Evolutionary conservation across 176 grass and related monocot genomes (phyloP).

Genomic region (Carex parvula): DNA sequence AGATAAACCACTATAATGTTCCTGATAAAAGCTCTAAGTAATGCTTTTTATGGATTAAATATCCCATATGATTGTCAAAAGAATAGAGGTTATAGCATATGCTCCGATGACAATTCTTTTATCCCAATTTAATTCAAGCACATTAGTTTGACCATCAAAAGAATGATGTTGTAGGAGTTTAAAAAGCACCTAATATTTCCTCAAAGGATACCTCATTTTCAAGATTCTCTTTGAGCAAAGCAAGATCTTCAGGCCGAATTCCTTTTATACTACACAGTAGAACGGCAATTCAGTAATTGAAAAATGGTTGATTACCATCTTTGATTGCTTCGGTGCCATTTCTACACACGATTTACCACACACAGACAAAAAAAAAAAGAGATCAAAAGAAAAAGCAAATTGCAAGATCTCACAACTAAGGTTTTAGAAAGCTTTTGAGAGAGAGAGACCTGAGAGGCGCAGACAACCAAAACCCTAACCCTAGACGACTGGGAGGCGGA

Average conservation of each 20-base stretch:
- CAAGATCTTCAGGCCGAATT: conserved; percentile 79
- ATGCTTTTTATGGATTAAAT: not conserved
- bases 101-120: not conserved
- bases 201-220: conserved; percentile 61
- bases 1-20: not conserved
- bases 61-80: not conserved
- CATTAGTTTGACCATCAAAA: not conserved
- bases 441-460: too few relatives aligned
- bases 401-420: too few relatives aligned
- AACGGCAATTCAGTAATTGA: conserved; percentile 22
- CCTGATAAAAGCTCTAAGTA: not conserved
- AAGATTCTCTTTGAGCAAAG: conserved; percentile 74
- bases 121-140: not conserved
- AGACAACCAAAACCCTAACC: too few relatives aligned
- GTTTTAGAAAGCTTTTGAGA: too few relatives aligned
- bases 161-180: not conserved
- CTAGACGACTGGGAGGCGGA: too few relatives aligned
- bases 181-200: not conserved
- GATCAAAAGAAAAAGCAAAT: too few relatives aligned
- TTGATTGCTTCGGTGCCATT: too few relatives aligned
- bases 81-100: not conserved
- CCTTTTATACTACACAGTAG: conserved; percentile 59
- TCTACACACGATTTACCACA: too few relatives aligned
- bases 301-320: too few relatives aligned
- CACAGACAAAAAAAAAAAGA: too few relatives aligned